These are phyloP conservation scores for Trichoderma sp. DNA, from an alignment of 2,329 filamentous ascomycete species.

Conservation along the genomic window DNA sequence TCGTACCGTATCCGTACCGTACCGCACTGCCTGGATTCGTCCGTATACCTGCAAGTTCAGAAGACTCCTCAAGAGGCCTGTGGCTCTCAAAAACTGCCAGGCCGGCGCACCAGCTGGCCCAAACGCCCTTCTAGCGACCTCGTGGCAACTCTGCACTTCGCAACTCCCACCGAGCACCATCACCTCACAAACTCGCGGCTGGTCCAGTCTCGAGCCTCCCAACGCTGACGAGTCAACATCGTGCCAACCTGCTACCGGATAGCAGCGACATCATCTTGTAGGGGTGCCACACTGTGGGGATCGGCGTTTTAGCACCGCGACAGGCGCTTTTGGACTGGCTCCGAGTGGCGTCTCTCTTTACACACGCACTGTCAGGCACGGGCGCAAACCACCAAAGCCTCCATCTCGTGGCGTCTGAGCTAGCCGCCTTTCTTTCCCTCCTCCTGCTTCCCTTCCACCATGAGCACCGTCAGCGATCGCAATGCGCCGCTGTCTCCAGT, in stretches of 20 bases:
- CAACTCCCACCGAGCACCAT: neutral
- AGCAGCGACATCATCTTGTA: constrained; percentile 15
- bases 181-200: neutral
- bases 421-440: constrained; percentile 13
- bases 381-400: constrained; percentile 21
- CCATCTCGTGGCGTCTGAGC: constrained; percentile 24
- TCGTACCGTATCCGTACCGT: neutral
- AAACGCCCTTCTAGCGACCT: constrained; percentile 4
- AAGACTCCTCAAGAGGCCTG: neutral
- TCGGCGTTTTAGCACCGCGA: constrained; percentile 17
- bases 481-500: constrained; percentile 78
- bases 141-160: neutral
- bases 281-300: constrained; percentile 24
- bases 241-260: constrained; percentile 12
- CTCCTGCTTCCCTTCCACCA: constrained; percentile 40
- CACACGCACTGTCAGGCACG: constrained; percentile 8
- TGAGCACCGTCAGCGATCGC: constrained; percentile 58
- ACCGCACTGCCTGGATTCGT: neutral
- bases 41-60: neutral
- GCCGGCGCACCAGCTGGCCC: constrained; percentile 11
- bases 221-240: neutral
- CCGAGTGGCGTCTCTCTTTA: constrained; percentile 22
- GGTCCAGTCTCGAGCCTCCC: neutral
- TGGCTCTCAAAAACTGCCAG: constrained; percentile 7
- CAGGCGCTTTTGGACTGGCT: constrained; percentile 12